Percentiles rank a stretch among this genome's conserved stretches.
Conservation (phyloP, 768 basidiomycete genomes). For the Botryobasidium botryosum region DNA sequence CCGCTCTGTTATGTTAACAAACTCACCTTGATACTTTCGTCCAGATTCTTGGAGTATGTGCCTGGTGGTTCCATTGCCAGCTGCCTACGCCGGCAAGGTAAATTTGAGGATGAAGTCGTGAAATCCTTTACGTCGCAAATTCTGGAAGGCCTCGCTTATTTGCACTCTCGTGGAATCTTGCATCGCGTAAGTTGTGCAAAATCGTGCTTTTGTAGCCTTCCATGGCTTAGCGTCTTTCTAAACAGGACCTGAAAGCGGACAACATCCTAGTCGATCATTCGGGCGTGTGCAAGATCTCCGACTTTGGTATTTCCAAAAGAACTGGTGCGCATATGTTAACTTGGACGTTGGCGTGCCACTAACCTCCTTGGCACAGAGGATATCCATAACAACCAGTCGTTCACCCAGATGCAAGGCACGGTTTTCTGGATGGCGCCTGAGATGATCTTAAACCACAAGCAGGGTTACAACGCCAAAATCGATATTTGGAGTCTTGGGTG, state of each 20-base stretch:
- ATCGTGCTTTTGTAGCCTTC: too few species aligned
- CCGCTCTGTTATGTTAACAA: constrained; percentile 5
- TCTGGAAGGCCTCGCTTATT: constrained; percentile 75
- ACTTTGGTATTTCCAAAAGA: constrained; percentile 97
- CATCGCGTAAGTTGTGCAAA: constrained; percentile 52
- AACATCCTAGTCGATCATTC: constrained; percentile 90
- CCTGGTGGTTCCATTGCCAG: constrained; percentile 92
- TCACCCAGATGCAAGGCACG: constrained; percentile 91
- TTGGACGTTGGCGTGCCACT: background rate
- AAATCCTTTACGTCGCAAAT: constrained; percentile 90
- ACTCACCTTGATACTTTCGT: constrained; percentile 11
- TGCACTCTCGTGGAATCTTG: constrained; percentile 81
- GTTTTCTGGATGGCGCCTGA: constrained; percentile 99
- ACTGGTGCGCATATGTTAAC: constrained; percentile 23
- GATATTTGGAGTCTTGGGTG: constrained; percentile 99
- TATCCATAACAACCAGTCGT: constrained; percentile 54
- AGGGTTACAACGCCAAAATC: constrained; percentile 87
- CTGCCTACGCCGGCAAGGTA: constrained; percentile 78
- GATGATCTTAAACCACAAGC: constrained; percentile 68
- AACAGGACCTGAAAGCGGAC: constrained; percentile 89
- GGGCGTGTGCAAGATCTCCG: constrained; percentile 92
- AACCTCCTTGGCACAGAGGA: constrained; percentile 34
- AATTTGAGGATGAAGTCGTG: constrained; percentile 81
- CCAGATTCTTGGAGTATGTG: constrained; percentile 94
- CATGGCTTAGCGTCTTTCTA: constrained; percentile 3